Base-by-base conservation (phyloP, 441 rosid species). In the Manihot esculenta region DNA sequence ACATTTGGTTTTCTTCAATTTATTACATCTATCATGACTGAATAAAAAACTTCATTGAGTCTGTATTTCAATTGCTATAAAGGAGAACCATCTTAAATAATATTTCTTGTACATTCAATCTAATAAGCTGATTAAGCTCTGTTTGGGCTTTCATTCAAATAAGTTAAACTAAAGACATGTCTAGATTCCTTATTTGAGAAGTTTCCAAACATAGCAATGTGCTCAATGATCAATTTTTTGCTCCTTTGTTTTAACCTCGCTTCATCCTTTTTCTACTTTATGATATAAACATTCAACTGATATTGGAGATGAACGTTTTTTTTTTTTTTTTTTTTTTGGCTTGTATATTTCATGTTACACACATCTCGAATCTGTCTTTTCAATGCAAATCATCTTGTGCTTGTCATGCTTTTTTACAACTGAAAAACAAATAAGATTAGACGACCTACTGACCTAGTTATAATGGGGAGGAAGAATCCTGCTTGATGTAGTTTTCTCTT, bases 401-500 rank as follows among this genome's bases (percentile, higher is more conserved):
- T 44, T 5, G 9, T 45, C 15, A 53, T 18, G 44, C 14, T 44
- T 44, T 9, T 30, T 27, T 24, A 10, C 21, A 41, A 42, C 2
- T 5, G 12, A 7, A 45, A 35, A 48, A 21, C 12, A 41, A 33
- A 12, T 23, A 10, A 7, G 47, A 27, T 65, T 5, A n/a, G 41
- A 35, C 41, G 5, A 6, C 5, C 7, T 35, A 35, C 7, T 0
- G 11, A 44, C 48, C 15, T 44, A 10, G 48, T 10, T 44, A 10
- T 38, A 26, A 38, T 23, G 23, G 53, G 0, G 62, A 30, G 42
- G n/a, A 2, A 44, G 48, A 3, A 30, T 56, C 21, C 11, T 54
- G 2, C 12, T 64, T 64, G 65, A 75, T 38, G 49, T 75, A 76
- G 8, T 48, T 62, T 49, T n/a, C 15, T 58, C 35, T 5, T 41